Percentiles rank a stretch among this genome's conserved stretches.
phyloP scores from a whole-genome alignment of 495 filamentous ascomycete genomes.

The Margaritispora aquatica region DNA sequence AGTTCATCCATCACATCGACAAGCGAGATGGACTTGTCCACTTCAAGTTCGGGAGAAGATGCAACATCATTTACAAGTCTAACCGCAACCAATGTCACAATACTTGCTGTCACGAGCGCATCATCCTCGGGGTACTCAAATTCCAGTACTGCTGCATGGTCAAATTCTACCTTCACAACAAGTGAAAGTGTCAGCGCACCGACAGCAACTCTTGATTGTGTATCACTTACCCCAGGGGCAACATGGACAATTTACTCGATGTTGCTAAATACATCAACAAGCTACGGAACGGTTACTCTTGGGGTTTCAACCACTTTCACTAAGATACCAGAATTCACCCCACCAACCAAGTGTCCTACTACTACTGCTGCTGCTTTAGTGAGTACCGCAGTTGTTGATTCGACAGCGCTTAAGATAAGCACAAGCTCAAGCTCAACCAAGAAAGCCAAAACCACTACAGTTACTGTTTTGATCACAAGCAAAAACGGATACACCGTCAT shows the following conservation, averaged over 20 bases:
- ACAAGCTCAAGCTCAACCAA: background rate
- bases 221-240: background rate
- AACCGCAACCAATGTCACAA: background rate
- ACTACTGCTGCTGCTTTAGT: background rate
- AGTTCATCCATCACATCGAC: too few relatives aligned
- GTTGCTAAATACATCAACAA: slow-evolving; percentile 16
- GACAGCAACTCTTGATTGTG: too few relatives aligned
- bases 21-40: background rate
- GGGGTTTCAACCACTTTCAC: slow-evolving; percentile 1
- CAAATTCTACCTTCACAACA: background rate
- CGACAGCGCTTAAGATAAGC: background rate
- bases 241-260: slow-evolving; percentile 10
- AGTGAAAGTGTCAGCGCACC: background rate
- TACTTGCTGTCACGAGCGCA: background rate
- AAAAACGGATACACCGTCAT: slow-evolving; percentile 11
- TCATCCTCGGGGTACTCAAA: background rate
- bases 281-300: slow-evolving; percentile 5
- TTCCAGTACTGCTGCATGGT: background rate
- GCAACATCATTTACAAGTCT: background rate
- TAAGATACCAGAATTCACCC: slow-evolving; percentile 12
- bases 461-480: slow-evolving; percentile 15
- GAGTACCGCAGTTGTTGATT: background rate
- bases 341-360: slow-evolving; percentile 8
- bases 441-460: background rate
- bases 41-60: too few relatives aligned